A percentile compares a stretch with the other conserved stretches of the same genome.
These are phyloP conservation scores for Boletellus sp. DNA, from an alignment of 768 basidiomycete species.

Conservation along the genomic window DNA sequence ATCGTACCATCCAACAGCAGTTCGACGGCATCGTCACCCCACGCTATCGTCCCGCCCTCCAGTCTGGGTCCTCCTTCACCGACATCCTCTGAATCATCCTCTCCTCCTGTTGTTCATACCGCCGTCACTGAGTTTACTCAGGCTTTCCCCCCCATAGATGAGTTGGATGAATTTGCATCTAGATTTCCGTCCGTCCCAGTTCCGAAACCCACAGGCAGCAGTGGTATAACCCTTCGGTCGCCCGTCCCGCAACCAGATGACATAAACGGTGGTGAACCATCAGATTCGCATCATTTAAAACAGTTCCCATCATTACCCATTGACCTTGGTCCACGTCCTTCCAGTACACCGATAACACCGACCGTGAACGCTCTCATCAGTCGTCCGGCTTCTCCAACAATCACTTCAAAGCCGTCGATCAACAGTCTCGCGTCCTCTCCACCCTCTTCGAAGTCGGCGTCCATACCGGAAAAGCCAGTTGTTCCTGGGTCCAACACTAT, in stretches of 20 bases:
- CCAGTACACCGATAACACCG: constrained; percentile 67
- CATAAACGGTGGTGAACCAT: constrained; percentile 30
- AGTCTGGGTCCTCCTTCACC: constrained; percentile 77
- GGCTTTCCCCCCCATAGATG: constrained; percentile 75
- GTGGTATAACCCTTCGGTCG: constrained; percentile 8
- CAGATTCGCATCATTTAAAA: constrained; percentile 28
- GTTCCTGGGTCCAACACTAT: constrained; percentile 61
- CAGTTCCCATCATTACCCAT: constrained; percentile 42
- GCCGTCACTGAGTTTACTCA: constrained; percentile 58
- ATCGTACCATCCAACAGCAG: constrained; percentile 25
- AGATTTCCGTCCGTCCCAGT: constrained; percentile 48
- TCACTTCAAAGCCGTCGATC: constrained; percentile 42
- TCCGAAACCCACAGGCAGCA: constrained; percentile 37
- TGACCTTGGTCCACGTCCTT: constrained; percentile 53
- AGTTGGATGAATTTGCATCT: constrained; percentile 57
- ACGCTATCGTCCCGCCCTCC: constrained; percentile 65
- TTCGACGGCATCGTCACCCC: constrained; percentile 45
- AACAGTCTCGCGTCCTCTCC: constrained; percentile 34
- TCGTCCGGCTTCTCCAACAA: constrained; percentile 59
- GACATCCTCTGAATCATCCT: constrained; percentile 63
- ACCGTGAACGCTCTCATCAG: constrained; percentile 53
- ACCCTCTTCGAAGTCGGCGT: constrained; percentile 29
- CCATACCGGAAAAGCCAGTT: constrained; percentile 34
- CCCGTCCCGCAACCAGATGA: constrained; percentile 29
- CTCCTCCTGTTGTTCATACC: constrained; percentile 41